phyloP scores from a whole-genome alignment of 73 alveolate genomes.

The Paramecium primaurelia region DNA sequence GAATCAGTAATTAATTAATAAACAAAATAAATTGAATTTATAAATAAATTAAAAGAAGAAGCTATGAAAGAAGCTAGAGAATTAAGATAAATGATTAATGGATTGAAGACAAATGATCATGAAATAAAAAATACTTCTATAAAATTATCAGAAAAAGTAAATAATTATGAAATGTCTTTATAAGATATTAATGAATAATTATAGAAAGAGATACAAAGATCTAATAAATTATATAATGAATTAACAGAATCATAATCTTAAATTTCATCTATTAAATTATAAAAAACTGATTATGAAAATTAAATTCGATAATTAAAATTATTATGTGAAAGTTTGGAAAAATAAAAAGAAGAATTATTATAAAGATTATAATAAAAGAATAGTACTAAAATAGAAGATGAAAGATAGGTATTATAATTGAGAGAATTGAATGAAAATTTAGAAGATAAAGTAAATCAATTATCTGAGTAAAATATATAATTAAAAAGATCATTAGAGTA shows the following conservation, averaged over 20 bases:
- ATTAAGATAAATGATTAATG: constrained; percentile 42
- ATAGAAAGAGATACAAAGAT: constrained; percentile 9
- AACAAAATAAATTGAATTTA: constrained; percentile 25
- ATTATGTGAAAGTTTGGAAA: constrained; percentile 54
- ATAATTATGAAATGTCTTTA: constrained; percentile 16
- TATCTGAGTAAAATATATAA: background rate
- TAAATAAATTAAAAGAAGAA: constrained; percentile 52
- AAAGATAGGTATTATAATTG: constrained; percentile 16
- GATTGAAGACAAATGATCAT: constrained; percentile 3
- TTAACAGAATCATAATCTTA: constrained; percentile 12
- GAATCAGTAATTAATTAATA: background rate
- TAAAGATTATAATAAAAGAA: constrained; percentile 52
- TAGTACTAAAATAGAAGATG: constrained; percentile 53
- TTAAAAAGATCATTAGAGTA: constrained; percentile 8
- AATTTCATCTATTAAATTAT: constrained; percentile 2
- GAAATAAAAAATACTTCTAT: constrained; percentile 47
- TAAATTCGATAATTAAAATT: constrained; percentile 45
- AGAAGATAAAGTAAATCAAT: background rate
- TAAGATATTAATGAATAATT: constrained; percentile 44
- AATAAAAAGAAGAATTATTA: constrained; percentile 48
- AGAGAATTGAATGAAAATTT: background rate
- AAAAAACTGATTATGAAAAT: constrained; percentile 38
- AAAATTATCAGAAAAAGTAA: constrained; percentile 39
- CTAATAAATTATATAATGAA: constrained; percentile 50
- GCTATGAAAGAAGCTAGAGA: constrained; percentile 52